A percentile compares a stretch with the other conserved stretches of the same genome.
Evolutionary conservation across 2,329 filamentous ascomycete genomes (phyloP).

Genomic region (Nemania abortiva): DNA sequence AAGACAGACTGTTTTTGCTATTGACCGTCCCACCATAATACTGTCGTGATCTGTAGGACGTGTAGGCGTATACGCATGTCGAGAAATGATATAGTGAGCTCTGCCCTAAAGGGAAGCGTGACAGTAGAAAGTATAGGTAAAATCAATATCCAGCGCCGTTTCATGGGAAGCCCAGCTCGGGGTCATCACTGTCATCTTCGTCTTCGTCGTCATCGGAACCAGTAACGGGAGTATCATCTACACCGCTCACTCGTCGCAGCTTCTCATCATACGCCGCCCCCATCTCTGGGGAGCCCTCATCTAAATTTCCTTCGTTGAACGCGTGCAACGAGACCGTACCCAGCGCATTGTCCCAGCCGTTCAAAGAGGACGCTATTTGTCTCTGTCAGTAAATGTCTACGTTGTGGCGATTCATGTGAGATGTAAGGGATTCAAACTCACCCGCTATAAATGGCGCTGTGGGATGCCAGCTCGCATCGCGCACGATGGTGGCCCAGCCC

Average conservation of each 20-base stretch:
- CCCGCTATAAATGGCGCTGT: constrained; percentile 81
- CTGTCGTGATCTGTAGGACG: background rate
- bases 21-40: background rate
- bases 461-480: constrained; percentile 93
- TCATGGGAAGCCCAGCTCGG: background rate
- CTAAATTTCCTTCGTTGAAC: constrained; percentile 76
- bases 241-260: constrained; percentile 56
- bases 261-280: constrained; percentile 71
- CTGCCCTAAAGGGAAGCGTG: background rate
- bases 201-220: constrained; percentile 31
- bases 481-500: constrained; percentile 81
- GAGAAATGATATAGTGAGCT: background rate
- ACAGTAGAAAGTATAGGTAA: no score
- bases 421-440: constrained; percentile 52
- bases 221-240: constrained; percentile 19
- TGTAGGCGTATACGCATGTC: background rate
- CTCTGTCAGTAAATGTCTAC: constrained; percentile 23
- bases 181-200: background rate
- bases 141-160: background rate
- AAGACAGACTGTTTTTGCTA: background rate
- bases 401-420: no score
- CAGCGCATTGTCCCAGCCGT: constrained; percentile 77
- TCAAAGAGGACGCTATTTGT: constrained; percentile 79
- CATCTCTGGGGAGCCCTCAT: constrained; percentile 72
- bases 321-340: constrained; percentile 84